Base-by-base conservation (phyloP, 371 early-diverging fungal genomes). In the Fennellomyces sp. region DNA sequence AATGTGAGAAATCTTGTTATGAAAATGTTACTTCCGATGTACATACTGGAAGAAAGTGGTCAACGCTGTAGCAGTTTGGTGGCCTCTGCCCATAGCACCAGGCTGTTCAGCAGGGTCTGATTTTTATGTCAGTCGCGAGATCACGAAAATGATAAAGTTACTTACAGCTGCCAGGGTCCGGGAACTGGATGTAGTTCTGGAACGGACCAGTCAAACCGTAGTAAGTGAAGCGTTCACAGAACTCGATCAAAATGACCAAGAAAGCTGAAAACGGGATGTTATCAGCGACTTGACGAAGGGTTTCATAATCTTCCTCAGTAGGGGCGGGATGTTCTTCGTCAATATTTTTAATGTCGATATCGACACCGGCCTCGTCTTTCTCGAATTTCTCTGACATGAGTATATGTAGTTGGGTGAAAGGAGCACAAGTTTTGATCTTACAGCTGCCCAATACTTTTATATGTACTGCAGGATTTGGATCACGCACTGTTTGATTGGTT, bases 191-290 rank as follows among this genome's bases (percentile, higher is more conserved):
- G 55, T 88, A 88, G 52, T 85, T 85, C 49, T 87, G 85, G 68
- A 88, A 86, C 0, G 82, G 82, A 2, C 82, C 86, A 4, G 73
- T 73, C 27, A 89, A 63, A 23, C 90, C 88, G 64, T 90, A 91
- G 68, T 81, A 92, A 2, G 89, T 81, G 61, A 90, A 90, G 42
- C 93, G 80, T 68, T 92, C 93, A 72, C 88, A 88, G 42, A 92
- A 87, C 69, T 92, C 93, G 35, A 85, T 85, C 29, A 82, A 45
- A 38, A 92, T 76, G 27, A 92, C 84, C 12, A 91, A 69, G 57
- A 72, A 80, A 2, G 88, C 85, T 6, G 86, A 71, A 4, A 66
- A 41, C 0, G 88, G 88, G 8, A 88, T 61, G 7, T 52, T 39
- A 63, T 88, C 88, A 26, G 74, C 63, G 0, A 83, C 84, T 39